Percentiles rank a stretch among this genome's conserved stretches.
Evolutionary conservation across 1,139 yeast species (phyloP).

Genomic region (Yamadazyma diddensiae): DNA sequence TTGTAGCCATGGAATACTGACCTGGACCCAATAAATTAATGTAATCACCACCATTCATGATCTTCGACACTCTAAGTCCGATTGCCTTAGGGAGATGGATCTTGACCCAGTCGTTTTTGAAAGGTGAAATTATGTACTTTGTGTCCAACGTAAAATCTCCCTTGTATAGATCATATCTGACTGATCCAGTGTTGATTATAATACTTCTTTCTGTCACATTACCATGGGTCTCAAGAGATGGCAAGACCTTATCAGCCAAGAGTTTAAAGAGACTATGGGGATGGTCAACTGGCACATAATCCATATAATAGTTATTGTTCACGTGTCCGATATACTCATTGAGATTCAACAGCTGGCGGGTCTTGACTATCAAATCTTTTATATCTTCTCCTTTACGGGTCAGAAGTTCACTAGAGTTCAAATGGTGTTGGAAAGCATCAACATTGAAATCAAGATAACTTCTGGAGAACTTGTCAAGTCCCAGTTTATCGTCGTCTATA

Average conservation of each 20-base stretch:
- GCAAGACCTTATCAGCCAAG: conserved; percentile 57
- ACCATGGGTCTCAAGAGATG: conserved; percentile 37
- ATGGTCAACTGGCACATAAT: conserved; percentile 65
- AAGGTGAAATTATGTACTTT: conserved; percentile 83
- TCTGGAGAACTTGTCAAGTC: conserved; percentile 40
- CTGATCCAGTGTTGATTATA: conserved; percentile 81
- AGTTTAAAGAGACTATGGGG: conserved; percentile 59
- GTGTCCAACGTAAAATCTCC: conserved; percentile 84
- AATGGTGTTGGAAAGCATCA: conserved; percentile 65
- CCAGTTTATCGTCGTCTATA: conserved; percentile 28
- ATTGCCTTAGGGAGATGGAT: conserved; percentile 50
- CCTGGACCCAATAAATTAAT: conserved; percentile 35
- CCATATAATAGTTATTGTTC: conserved; percentile 60
- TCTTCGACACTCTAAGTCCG: conserved; percentile 46
- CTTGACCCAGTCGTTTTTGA: conserved; percentile 72
- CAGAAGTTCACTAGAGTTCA: conserved; percentile 26
- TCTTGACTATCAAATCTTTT: conserved; percentile 39
- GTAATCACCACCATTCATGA: conserved; percentile 50
- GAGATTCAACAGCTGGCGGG: conserved; percentile 51
- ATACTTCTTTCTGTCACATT: conserved; percentile 48
- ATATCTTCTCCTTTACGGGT: conserved; percentile 54
- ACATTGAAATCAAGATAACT: conserved; percentile 79
- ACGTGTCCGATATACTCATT: conserved; percentile 63
- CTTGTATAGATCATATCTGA: conserved; percentile 82
- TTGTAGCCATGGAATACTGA: conserved; percentile 14